Percentiles rank a stretch among this genome's conserved stretches.
Conservation (phyloP, 202 grass and related monocot species). For the Bolboschoenoplectus hybrid region DNA sequence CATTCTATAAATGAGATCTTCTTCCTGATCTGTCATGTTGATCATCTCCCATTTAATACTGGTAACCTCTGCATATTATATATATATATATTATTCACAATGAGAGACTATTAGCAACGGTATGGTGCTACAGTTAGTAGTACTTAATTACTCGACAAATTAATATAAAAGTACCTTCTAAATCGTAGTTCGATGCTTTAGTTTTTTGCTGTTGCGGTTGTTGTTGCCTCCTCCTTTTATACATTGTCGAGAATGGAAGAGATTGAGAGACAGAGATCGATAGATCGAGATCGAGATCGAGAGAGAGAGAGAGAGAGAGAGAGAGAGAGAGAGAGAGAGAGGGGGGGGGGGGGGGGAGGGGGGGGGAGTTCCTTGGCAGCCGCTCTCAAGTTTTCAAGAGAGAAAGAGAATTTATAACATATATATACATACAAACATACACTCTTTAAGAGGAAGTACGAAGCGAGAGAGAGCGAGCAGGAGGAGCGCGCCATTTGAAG, state of each 20-base stretch:
- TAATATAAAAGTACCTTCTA: slow-evolving; percentile 31
- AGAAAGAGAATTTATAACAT: no score
- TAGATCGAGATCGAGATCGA: not conserved
- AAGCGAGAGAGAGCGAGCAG: not conserved
- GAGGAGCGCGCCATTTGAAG: slow-evolving; percentile 26
- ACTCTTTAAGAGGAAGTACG: not conserved
- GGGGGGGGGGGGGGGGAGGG: no score
- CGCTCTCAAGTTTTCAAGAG: no score
- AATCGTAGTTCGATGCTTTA: slow-evolving; percentile 7
- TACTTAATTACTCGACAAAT: not conserved
- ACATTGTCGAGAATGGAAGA: not conserved
- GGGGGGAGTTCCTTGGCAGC: no score
- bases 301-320: slow-evolving; percentile 9
- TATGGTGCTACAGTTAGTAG: not conserved
- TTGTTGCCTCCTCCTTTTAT: not conserved
- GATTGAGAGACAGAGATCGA: slow-evolving; percentile 16
- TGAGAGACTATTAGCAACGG: not conserved
- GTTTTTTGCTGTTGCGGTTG: slow-evolving; percentile 24
- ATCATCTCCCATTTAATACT: slow-evolving; percentile 45
- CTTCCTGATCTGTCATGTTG: slow-evolving; percentile 44
- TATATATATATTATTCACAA: not conserved
- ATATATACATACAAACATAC: no score
- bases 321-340: slow-evolving; percentile 28
- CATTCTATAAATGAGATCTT: slow-evolving; percentile 52
- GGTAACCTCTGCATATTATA: slow-evolving; percentile 32